Evolutionary conservation across 2,329 filamentous ascomycete genomes (phyloP), one percentile per base, ranked within the genome.

Genomic region (Apiospora pterosperma): DNA sequence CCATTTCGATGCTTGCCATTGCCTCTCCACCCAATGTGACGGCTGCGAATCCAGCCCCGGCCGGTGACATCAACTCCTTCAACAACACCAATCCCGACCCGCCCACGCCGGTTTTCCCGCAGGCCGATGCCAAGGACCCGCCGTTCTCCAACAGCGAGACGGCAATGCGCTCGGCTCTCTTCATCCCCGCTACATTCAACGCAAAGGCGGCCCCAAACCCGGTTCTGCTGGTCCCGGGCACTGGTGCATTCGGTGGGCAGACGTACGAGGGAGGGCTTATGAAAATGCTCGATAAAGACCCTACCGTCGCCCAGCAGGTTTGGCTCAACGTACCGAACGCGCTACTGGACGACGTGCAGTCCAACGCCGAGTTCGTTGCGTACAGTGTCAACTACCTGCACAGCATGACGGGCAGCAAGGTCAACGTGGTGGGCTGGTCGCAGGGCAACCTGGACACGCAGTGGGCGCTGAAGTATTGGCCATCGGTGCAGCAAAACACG

Each of bases 401-500:
- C 3, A 36, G 14, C 23, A 21, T 34, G 3, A n/a, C 28, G 0
- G 16, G 76, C 31, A 75, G 72, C 34, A 72, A 82, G 66, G 78
- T 76, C 52, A 66, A 69, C 55, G 36, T 11, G 36, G 72, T 87
- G n/a, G 78, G 77, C 16, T 88, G 82, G 83, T 86, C 83, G 0
- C 84, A 88, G 72, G 85, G 85, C 19, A 81, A 80, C 59, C 73
- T 88, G 2, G 76, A 84, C 65, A 76, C 80, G 0, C 85, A 88
- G 70, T 88, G 85, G 86, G 83, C 81, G 0, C 75, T 85, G 67
- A 86, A 86, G 67, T 87, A 85, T 76, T 87, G 82, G 82, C 83
- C 83, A 0, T 83, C 80, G 1, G 83, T 81, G 1, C 78, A 80
- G 4, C 16, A 19, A 2, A 73, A 76, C 0, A 78, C 82, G 2